Base-by-base conservation (phyloP, 805 yeast genomes). In the Ogataea parapolymorpha region DNA sequence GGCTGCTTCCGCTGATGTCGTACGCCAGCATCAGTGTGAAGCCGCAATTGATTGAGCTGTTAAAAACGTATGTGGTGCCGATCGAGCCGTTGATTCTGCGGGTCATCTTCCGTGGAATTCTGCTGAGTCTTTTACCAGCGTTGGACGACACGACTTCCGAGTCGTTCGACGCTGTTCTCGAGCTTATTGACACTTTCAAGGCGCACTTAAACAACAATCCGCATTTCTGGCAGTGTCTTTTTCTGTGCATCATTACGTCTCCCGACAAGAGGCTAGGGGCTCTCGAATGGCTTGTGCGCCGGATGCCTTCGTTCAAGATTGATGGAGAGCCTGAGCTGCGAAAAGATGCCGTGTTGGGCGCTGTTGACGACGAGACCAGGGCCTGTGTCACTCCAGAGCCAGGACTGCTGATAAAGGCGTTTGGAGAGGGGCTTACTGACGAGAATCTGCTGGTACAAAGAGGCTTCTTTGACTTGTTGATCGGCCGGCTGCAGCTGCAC, bases 111-210 rank as follows among this genome's bases (percentile, higher is more conserved):
- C 80, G 77, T 42, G 89, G 97, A 0, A 54, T 91, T 6, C 62
- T 91, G 5, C 69, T 89, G 36, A 77, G 91, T 46, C 68, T 90
- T 25, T 62, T 91, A 3, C 89, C 96, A 0, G 96, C 96, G 0
- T 74, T 93, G 37, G 99, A 93, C 53, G 98, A 93, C 53, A 96
- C 90, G 50, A 78, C 90, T 29, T 79, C 90, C 15, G 99, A 93
- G 54, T 81, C 81, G 24, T 91, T 84, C 56, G 71, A 68, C 11
- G 74, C 80, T 2, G 74, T 81, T 1, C 48, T 88, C 39, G 65
- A 66, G 0, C 56, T 91, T 30, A 68, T 91, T 26, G 89, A 81
- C 34, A 58, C 66, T 1, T 70, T 90, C 50, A 77, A 79, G 49
- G 53, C 43, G 6, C 77, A 78, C 35, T 57, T 87, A 30, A 66